Conservation (phyloP, 768 basidiomycete genomes). For the Tricholoma hemisulphureum region DNA sequence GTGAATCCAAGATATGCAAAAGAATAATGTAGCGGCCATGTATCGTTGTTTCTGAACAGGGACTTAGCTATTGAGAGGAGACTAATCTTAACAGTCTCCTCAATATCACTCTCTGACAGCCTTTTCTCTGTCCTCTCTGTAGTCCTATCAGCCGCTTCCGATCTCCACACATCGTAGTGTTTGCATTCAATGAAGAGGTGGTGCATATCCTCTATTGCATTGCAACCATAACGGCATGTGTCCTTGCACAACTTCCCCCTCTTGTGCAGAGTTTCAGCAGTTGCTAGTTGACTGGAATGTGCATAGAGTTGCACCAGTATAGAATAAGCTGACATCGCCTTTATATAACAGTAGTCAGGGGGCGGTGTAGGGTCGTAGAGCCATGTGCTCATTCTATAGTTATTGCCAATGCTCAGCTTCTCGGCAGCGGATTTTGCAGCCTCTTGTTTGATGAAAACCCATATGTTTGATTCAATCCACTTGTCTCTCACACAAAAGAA, state of each 20-base stretch:
- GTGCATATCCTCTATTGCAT: not conserved
- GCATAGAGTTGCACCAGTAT: constrained; percentile 20
- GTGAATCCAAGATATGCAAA: constrained; percentile 2
- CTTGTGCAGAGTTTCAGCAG: constrained; percentile 1
- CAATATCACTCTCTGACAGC: not conserved
- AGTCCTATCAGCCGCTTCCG: not conserved
- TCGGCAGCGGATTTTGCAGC: not conserved
- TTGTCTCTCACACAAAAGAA: constrained; percentile 8
- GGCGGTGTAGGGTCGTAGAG: constrained; percentile 2
- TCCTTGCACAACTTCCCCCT: not conserved
- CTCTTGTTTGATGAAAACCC: not conserved
- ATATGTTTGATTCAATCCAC: constrained; percentile 16
- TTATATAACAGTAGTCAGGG: constrained; percentile 16
- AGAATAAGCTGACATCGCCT: constrained; percentile 18
- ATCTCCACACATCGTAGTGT: not conserved
- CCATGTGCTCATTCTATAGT: not conserved
- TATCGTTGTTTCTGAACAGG: not conserved
- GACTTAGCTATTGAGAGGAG: constrained; percentile 5
- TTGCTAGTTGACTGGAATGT: constrained; percentile 19
- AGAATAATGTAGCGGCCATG: constrained; percentile 4
- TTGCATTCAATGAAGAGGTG: constrained; percentile 6
- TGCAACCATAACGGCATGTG: not conserved
- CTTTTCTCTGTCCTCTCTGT: not conserved
- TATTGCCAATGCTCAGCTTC: not conserved
- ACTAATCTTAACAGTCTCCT: not conserved